Base-by-base conservation (phyloP, 371 early-diverging fungal species). In the Mortierella polycephala region DNA sequence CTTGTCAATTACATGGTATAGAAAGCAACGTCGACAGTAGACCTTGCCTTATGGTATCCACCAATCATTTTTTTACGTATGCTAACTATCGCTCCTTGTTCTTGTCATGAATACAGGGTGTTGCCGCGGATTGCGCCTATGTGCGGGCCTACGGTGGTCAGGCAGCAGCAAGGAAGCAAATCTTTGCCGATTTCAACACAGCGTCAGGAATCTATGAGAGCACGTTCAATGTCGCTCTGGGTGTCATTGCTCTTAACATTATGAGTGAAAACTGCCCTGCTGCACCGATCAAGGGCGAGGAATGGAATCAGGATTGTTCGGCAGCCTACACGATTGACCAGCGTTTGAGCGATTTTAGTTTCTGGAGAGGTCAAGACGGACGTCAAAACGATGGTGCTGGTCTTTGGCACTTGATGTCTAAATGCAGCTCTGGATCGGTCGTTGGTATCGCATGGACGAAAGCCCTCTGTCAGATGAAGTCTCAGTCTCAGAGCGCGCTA, bases 371-470 rank as follows among this genome's bases (percentile, higher is more conserved):
- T 10, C 82, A 71, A 16, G 83, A 75, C 39, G 81, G 73, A 18
- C 64, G 83, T 39, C 67, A 71, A 8, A 74, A 83, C 21, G 95
- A 95, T 82, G 88, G 91, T 12, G 92, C 93, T 1, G 96, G 96
- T 10, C 74, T 98, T 42, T 98, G 98, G 97, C 98, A 97, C 82
- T 83, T 98, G 57, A 89, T 98, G 94, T 96, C 97, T 9, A 86
- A 90, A 57, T 96, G 97, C 81, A 83, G 89, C 75, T 90, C 96
- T 5, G 96, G 95, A 49, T 81, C 93, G 4, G 92, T 95, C 65
- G 96, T 98, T 3, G 98, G 98, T 10, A 86, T 98, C 59, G 98
- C 98, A 45, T 98, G 98, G 98, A 81, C 96, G 30, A 86, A 88
- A 16, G 88, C 90, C 7, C 64, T 96, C 21, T 97, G 98, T 72